Evolutionary conservation across 2,329 filamentous ascomycete species (phyloP).

Genomic region (Monilinia aucupariae): DNA sequence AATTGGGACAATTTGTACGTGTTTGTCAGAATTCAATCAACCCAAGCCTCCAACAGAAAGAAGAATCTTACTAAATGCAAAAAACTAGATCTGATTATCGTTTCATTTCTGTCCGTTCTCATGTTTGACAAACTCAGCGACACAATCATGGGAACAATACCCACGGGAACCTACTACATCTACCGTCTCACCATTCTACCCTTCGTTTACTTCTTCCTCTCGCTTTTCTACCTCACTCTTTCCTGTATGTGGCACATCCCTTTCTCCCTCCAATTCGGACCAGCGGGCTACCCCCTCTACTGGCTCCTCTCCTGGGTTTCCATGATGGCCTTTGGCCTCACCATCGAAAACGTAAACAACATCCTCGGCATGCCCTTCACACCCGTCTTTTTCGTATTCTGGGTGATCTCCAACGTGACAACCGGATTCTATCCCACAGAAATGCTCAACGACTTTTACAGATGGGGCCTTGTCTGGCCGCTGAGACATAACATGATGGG

Average conservation of each 20-base stretch:
- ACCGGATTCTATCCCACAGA: slow-evolving; percentile 24
- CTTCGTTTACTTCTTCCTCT: slow-evolving; percentile 20
- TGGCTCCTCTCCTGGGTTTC: slow-evolving; percentile 25
- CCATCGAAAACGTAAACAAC: slow-evolving; percentile 23
- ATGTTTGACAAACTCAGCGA: slow-evolving; percentile 23
- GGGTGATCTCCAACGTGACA: slow-evolving; percentile 24
- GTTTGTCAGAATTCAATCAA: neutral
- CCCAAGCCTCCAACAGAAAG: neutral
- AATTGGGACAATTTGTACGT: slow-evolving; percentile 25
- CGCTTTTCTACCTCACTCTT: slow-evolving; percentile 21
- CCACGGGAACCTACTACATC: slow-evolving; percentile 18
- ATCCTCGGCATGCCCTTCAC: slow-evolving; percentile 23
- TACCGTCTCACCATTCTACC: slow-evolving; percentile 21
- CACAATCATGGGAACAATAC: slow-evolving; percentile 22
- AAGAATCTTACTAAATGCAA: neutral
- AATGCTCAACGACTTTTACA: slow-evolving; percentile 22
- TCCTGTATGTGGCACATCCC: slow-evolving; percentile 23
- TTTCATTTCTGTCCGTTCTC: slow-evolving; percentile 24
- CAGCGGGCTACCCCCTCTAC: slow-evolving; percentile 22
- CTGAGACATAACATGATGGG: slow-evolving; percentile 23
- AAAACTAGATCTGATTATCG: slow-evolving; percentile 22
- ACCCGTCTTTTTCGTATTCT: slow-evolving; percentile 24
- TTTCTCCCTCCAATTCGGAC: slow-evolving; percentile 20
- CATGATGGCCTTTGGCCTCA: slow-evolving; percentile 25
- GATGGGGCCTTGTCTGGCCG: slow-evolving; percentile 22